A percentile compares a stretch with the other conserved stretches of the same genome.
phyloP scores from a whole-genome alignment of 1,139 yeast species.

The Kurtzmaniella quercitrusa region DNA sequence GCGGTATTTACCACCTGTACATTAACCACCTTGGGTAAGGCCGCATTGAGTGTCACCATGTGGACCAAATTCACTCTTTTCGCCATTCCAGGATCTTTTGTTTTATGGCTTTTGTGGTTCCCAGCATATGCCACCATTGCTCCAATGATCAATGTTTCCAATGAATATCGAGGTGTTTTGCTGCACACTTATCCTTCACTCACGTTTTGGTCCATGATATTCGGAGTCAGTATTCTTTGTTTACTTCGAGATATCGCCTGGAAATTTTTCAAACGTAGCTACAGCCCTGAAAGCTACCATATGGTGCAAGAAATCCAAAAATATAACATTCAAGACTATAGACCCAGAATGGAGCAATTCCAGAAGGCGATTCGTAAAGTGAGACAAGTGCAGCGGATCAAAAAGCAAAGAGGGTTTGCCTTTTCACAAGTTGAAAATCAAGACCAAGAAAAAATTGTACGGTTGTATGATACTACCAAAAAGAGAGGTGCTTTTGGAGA shows the following conservation, averaged over 20 bases:
- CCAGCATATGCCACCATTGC: conserved; percentile 87
- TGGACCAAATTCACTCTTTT: conserved; percentile 93
- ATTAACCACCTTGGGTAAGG: conserved; percentile 88
- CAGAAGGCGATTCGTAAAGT: conserved; percentile 96
- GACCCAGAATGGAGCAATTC: conserved; percentile 95
- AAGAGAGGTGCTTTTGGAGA: conserved; percentile 54
- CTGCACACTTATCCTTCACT: conserved; percentile 72
- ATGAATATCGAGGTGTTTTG: conserved; percentile 79
- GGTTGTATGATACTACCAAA: conserved; percentile 92
- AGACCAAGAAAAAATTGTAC: conserved; percentile 85
- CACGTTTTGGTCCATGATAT: conserved; percentile 79
- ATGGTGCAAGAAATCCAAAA: conserved; percentile 96
- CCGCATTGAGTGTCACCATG: conserved; percentile 83
- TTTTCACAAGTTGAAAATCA: conserved; percentile 93
- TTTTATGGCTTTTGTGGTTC: conserved; percentile 79
- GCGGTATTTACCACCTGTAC: conserved; percentile 86
- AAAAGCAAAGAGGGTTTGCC: conserved; percentile 98
- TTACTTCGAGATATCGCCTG: conserved; percentile 84
- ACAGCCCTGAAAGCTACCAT: conserved; percentile 88
- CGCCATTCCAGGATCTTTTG: conserved; percentile 93
- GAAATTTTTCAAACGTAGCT: conserved; percentile 92
- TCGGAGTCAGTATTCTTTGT: conserved; percentile 75
- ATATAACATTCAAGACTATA: conserved; percentile 86
- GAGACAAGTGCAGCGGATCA: conserved; percentile 96
- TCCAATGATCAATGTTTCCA: conserved; percentile 77